These are phyloP conservation scores for Ehretia macrophylla DNA, from an alignment of 257 asterid genomes.

Conservation along the genomic window DNA sequence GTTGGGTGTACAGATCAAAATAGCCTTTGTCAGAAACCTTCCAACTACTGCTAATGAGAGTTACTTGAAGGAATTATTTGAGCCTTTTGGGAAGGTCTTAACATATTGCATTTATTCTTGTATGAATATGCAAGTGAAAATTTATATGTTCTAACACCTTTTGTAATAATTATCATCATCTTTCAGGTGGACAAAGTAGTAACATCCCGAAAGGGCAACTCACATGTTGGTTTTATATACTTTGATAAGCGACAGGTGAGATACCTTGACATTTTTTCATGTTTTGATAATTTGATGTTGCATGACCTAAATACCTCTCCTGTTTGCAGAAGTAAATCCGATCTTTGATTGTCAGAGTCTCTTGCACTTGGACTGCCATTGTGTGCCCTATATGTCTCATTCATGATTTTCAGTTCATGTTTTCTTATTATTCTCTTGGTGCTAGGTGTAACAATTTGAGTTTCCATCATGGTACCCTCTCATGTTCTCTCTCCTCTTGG, in stretches of 20 bases:
- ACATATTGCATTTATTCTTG: conserved; percentile 12
- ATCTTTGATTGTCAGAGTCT: too few relatives aligned
- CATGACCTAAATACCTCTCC: neutral
- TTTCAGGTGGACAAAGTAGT: conserved; percentile 83
- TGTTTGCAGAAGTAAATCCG: too few relatives aligned
- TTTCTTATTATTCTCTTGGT: too few relatives aligned
- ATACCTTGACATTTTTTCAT: neutral
- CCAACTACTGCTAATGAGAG: conserved; percentile 70
- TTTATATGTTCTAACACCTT: conserved; percentile 4
- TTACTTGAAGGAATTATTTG: conserved; percentile 65
- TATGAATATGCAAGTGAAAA: neutral
- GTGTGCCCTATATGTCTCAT: neutral
- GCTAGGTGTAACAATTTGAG: too few relatives aligned
- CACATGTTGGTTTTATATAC: conserved; percentile 76
- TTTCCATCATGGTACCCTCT: too few relatives aligned
- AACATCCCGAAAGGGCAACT: conserved; percentile 52
- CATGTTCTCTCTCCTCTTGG: too few relatives aligned
- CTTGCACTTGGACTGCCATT: too few relatives aligned
- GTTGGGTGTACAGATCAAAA: conserved; percentile 58
- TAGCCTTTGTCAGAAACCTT: conserved; percentile 74
- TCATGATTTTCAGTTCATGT: too few relatives aligned
- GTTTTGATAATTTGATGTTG: conserved; percentile 1
- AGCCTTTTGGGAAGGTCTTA: conserved; percentile 77
- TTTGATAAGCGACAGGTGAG: conserved; percentile 69
- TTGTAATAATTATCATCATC: conserved; percentile 19